Conservation (phyloP, 1,139 yeast genomes). For the Meyerozyma smithsonii region DNA sequence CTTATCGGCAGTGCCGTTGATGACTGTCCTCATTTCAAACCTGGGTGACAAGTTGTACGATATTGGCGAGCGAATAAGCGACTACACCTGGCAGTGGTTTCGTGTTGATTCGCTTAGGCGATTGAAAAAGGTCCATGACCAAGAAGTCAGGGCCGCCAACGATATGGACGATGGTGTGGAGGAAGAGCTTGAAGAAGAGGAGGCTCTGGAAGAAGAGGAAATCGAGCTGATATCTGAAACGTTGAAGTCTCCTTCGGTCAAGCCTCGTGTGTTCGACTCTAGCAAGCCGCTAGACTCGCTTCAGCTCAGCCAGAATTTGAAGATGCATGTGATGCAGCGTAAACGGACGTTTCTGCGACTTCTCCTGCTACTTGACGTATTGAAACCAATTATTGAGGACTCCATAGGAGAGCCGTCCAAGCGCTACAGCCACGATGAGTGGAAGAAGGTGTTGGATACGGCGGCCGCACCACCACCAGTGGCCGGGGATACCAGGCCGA, state of each 20-base stretch:
- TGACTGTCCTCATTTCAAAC: constrained; percentile 75
- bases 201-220: constrained; percentile 9
- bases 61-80: constrained; percentile 16
- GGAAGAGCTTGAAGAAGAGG: constrained; percentile 1
- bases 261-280: neutral
- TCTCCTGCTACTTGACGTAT: constrained; percentile 15
- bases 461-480: constrained; percentile 8
- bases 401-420: constrained; percentile 28
- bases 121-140: constrained; percentile 5
- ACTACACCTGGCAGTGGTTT: constrained; percentile 9
- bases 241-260: neutral
- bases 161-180: constrained; percentile 3
- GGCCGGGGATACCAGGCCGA: constrained; percentile 4
- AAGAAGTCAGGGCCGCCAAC: constrained; percentile 3
- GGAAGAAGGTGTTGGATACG: constrained; percentile 23
- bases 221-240: constrained; percentile 3
- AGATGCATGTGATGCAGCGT: constrained; percentile 1
- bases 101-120: constrained; percentile 4
- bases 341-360: constrained; percentile 13
- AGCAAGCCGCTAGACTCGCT: neutral
- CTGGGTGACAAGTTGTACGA: constrained; percentile 60
- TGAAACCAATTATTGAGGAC: constrained; percentile 29
- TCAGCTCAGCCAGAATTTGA: neutral
- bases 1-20: constrained; percentile 73
- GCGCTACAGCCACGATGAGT: constrained; percentile 28